Conservation (phyloP, 352 stramenopile species). For the Plasmopara muralis region DNA sequence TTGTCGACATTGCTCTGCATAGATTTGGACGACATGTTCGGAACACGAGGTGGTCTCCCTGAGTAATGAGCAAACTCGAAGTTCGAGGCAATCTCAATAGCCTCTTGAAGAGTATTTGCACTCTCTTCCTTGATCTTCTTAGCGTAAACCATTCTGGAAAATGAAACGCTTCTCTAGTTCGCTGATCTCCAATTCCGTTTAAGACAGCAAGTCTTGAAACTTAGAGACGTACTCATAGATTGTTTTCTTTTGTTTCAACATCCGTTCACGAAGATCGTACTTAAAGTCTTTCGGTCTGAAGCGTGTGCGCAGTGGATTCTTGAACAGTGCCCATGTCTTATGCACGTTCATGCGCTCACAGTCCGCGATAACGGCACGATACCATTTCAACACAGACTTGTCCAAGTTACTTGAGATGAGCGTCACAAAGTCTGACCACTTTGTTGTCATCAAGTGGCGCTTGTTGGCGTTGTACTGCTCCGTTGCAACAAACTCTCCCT, state of each 20-base stretch:
- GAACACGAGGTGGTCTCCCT: not conserved
- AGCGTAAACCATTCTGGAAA: not conserved
- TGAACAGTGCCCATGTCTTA: no score
- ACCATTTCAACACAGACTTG: not conserved
- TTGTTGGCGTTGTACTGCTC: not conserved
- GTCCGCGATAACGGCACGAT: not conserved
- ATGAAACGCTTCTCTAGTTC: slow-evolving; percentile 2
- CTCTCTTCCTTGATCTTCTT: not conserved
- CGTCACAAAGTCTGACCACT: no score
- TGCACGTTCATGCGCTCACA: not conserved
- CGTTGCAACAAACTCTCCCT: no score
- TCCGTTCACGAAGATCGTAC: not conserved
- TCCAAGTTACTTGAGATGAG: not conserved
- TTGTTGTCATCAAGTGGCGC: no score
- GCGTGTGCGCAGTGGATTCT: not conserved
- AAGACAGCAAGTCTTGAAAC: not conserved
- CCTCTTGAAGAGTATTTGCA: no score
- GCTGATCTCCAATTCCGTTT: not conserved
- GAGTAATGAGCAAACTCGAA: not conserved
- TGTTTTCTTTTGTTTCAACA: not conserved
- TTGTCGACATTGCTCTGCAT: not conserved
- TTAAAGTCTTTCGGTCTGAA: not conserved
- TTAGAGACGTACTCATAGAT: not conserved
- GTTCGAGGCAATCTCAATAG: no score
- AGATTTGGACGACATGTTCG: not conserved